These are phyloP conservation scores for Acorus gramineus DNA, from an alignment of 106 monocot genomes.

Conservation along the genomic window DNA sequence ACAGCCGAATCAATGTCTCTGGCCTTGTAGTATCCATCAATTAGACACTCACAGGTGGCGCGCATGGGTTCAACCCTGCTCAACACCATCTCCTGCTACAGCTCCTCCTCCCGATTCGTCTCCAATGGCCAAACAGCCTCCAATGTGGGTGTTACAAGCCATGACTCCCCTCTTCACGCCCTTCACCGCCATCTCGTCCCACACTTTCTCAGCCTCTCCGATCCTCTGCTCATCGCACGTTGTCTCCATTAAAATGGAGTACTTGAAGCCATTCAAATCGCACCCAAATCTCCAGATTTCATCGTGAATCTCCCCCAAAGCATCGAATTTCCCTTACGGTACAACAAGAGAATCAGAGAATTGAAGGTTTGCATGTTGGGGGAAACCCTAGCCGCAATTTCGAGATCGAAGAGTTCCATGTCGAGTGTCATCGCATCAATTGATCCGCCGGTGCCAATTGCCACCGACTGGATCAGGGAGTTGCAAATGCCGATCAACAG, in stretches of 20 bases:
- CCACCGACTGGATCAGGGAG: conserved; percentile 26
- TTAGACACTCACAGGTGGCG: conserved; percentile 33
- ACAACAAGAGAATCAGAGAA: conserved; percentile 34
- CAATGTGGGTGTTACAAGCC: conserved; percentile 61
- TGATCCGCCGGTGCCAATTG: conserved; percentile 11
- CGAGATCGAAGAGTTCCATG: conserved; percentile 20
- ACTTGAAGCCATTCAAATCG: conserved; percentile 37
- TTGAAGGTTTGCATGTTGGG: conserved; percentile 46
- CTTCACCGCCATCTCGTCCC: conserved; percentile 38
- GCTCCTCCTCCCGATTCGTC: conserved; percentile 35
- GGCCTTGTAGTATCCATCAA: conserved; percentile 26
- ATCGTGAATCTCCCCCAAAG: conserved; percentile 7
- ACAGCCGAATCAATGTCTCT: conserved; percentile 24
- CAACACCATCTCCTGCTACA: conserved; percentile 46
- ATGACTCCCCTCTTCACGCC: conserved; percentile 29
- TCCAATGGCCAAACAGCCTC: conserved; percentile 26
- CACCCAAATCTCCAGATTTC: conserved; percentile 45
- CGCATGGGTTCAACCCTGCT: conserved; percentile 24
- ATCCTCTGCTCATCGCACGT: conserved; percentile 34
- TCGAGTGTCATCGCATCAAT: conserved; percentile 34
- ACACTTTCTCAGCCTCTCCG: conserved; percentile 28
- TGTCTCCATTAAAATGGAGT: conserved; percentile 44
- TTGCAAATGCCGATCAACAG: conserved; percentile 26
- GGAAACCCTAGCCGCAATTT: background rate
- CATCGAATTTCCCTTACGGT: conserved; percentile 30